phyloP scores from a whole-genome alignment of 1,284 basidiomycete species.

The Puccinia novopanici region DNA sequence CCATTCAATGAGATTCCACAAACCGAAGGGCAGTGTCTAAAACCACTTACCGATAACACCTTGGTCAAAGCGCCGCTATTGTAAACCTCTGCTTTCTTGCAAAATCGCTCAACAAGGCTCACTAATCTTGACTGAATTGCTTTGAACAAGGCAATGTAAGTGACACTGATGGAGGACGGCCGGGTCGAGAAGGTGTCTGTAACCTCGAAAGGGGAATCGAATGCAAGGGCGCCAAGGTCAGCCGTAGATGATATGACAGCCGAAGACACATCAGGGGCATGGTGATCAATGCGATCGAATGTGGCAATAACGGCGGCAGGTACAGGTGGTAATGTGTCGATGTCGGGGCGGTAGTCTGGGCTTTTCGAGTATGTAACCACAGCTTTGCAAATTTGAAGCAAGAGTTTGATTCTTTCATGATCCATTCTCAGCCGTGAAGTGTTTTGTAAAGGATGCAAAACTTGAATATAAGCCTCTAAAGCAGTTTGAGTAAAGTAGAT shows the following conservation, averaged over 20 bases:
- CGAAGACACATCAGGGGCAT: conserved; percentile 68
- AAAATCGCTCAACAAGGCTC: conserved; percentile 67
- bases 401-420: conserved; percentile 66
- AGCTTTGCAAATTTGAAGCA: conserved; percentile 77
- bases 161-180: conserved; percentile 67
- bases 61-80: conserved; percentile 78
- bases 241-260: conserved; percentile 78
- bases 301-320: conserved; percentile 72
- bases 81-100: conserved; percentile 70
- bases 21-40: background rate
- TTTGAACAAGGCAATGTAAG: conserved; percentile 84
- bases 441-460: conserved; percentile 62
- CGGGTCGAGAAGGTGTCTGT: conserved; percentile 54
- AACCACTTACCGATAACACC: conserved; percentile 70
- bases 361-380: conserved; percentile 78
- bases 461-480: conserved; percentile 75
- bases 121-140: conserved; percentile 80
- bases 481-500: conserved; percentile 77
- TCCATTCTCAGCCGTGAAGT: conserved; percentile 65
- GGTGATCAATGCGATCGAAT: conserved; percentile 70
- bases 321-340: conserved; percentile 78
- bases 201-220: conserved; percentile 73
- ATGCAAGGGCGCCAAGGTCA: conserved; percentile 80
- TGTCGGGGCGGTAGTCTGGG: conserved; percentile 81
- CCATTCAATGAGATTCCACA: background rate